Evolutionary conservation across 75 land plant species (phyloP), one percentile per base, ranked within the genome.

Genomic region (Larix kaempferi): DNA sequence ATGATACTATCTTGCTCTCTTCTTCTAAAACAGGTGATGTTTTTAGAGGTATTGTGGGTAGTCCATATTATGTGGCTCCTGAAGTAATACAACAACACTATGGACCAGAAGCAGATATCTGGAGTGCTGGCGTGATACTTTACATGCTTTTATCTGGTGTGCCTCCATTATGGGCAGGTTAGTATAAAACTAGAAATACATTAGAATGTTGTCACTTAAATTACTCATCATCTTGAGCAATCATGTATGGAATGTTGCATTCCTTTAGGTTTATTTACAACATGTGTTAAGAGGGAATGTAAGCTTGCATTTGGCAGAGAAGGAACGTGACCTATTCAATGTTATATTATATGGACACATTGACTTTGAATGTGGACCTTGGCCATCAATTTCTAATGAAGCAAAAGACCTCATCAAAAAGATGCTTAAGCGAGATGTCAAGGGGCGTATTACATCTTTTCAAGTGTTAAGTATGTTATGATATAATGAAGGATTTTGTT

Each of bases 161-260:
- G 0, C 97, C 97, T 44, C 95, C 95, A 4, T 94, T 93, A 71
- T 93, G 91, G 91, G 98, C 86, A 82, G 91, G 95, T 90, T 86
- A n/a, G 55, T 22, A 7, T 76, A 10, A 17, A n/a, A 25, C 17
- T 11, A 49, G 2, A 49, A 49, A 49, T 49, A 49, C 12, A 49
- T 10, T 49, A 49, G 12, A 6, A 44, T 44, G 49, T 10, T 10
- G 11, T 49, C 12, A 8, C 12, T 49, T 49, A 10, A 49, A 49
- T 11, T 49, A 49, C 12, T 11, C 11, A 2, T 49, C 11, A 49
- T 10, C 11, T 10, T 49, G 11, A 49, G 54, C 8, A 49, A 49
- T 12, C 54, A 49, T 49, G 54, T 1, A 49, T 49, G 54, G 10
- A 49, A 49, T 11, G 10, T 49, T 49, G 1, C 54, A 49, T 1